phyloP scores from a whole-genome alignment of 441 rosid genomes.

The Corymbia citriodora region DNA sequence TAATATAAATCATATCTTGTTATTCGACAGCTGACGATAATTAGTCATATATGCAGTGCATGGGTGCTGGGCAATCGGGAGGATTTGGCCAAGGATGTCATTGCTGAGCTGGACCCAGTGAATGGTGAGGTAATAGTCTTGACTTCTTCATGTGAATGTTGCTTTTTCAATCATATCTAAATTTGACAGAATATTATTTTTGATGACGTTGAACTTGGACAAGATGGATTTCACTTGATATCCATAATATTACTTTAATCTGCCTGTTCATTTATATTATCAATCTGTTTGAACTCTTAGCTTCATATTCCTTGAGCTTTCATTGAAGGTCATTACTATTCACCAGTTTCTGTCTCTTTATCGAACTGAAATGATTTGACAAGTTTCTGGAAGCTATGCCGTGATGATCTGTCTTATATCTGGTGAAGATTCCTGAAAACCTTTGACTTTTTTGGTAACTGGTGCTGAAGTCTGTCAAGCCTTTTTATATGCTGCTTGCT shows the following conservation, averaged over 20 bases:
- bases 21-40: neutral
- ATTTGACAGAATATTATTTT: neutral
- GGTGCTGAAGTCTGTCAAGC: neutral
- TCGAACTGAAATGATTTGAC: neutral
- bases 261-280: neutral
- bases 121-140: constrained; percentile 65
- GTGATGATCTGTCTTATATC: neutral
- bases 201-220: neutral
- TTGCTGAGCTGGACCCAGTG: constrained; percentile 64
- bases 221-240: neutral
- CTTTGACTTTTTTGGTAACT: neutral
- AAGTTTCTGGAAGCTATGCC: neutral
- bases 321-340: neutral
- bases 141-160: neutral
- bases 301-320: neutral
- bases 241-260: neutral
- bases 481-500: neutral
- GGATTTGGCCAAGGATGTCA: constrained; percentile 87
- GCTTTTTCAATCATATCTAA: neutral
- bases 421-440: neutral
- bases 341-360: neutral
- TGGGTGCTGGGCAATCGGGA: constrained; percentile 97
- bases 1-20: neutral
- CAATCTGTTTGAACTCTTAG: neutral
- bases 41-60: constrained; percentile 48